phyloP scores from a whole-genome alignment of 768 basidiomycete species.

The Tylopilus vinaceipallidus region DNA sequence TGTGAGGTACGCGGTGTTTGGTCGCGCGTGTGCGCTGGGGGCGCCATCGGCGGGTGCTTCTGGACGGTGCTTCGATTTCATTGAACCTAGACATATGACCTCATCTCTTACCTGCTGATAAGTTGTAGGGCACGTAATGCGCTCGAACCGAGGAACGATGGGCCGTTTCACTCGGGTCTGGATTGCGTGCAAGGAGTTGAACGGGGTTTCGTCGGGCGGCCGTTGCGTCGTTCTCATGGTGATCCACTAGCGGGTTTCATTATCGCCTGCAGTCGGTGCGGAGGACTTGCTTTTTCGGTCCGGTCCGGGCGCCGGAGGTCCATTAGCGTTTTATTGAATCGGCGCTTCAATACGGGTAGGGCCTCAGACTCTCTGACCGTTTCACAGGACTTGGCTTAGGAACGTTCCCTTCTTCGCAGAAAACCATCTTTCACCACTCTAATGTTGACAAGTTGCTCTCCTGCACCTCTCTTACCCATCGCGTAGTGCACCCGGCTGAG shows the following conservation, averaged over 20 bases:
- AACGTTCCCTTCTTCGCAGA: no score
- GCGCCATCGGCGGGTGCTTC: neutral
- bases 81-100: slow-evolving; percentile 3
- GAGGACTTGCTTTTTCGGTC: no score
- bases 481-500: no score
- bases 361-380: no score
- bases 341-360: neutral
- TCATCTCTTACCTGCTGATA: neutral
- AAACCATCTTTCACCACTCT: no score
- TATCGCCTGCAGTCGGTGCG: no score
- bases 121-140: slow-evolving; percentile 3
- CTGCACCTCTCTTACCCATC: no score
- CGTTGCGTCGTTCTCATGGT: slow-evolving; percentile 4
- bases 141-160: neutral
- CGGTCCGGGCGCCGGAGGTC: neutral
- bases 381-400: no score
- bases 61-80: neutral
- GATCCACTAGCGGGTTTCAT: neutral
- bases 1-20: slow-evolving; percentile 11
- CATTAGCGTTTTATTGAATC: neutral
- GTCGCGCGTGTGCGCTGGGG: neutral
- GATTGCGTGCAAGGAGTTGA: neutral
- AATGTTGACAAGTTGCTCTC: no score
- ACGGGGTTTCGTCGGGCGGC: slow-evolving; percentile 5
- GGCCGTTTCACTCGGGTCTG: neutral